Base-by-base conservation (phyloP, 1,139 yeast genomes). In the Yamadazyma buinensis region DNA sequence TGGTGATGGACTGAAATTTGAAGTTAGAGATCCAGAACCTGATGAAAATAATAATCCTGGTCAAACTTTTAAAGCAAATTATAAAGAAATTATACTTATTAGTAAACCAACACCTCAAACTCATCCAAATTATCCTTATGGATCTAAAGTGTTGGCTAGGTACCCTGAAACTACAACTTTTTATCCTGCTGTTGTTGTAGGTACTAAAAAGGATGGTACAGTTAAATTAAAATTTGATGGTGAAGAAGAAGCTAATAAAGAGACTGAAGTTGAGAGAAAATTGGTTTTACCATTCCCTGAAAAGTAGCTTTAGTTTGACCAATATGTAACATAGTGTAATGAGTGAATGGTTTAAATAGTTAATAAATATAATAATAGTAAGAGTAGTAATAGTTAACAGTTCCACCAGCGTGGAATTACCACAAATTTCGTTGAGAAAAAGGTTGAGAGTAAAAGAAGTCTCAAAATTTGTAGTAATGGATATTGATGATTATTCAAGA, bases 131-230 rank as follows among this genome's bases (percentile, higher is more conserved):
- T 86, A 84, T 46, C 82, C 94, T 0, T 67, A 79, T 27, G 94
- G 95, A 0, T 70, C 88, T 1, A 81, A 80, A 48, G 98, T 92
- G 3, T 66, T 94, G 41, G 98, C 97, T 0, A 68, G 95, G 50
- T 94, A 94, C 50, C 99, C 99, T 1, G 99, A 94, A 48, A 94
- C 99, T 0, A 94, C 98, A 0, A 90, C 97, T 0, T 94, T 92
- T 50, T 94, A 92, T 54, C 85, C 95, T 3, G 98, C 98, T 0
- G 85, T 86, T 34, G 97, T 94, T 4, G 82, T 81, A 26, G 90
- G 95, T 0, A 72, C 77, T 35, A 78, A 77, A 41, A 72, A 85
- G 44, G 92, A 83, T 47, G 88, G 94, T 0, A 74, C 71, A 13
- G 95, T 95, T 44, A 63, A 86, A 46, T 68, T 94, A 36, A 77